A percentile compares a stretch with the other conserved stretches of the same genome.
Conservation (phyloP, 208 protist species). For the Trypanosoma avium region DNA sequence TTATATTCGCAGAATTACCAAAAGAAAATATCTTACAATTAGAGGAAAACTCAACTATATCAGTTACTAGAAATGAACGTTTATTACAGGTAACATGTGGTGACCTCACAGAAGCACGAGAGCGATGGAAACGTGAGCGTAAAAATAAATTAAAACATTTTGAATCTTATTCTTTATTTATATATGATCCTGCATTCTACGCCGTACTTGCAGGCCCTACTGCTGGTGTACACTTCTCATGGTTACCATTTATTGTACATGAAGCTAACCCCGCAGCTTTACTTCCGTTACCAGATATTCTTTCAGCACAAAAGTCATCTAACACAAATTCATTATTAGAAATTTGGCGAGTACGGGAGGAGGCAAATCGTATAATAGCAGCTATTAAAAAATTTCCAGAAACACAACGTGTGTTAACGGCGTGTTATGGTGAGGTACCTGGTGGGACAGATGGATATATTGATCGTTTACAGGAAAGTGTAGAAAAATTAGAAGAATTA, state of each 20-base stretch:
- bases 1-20: conserved; percentile 24
- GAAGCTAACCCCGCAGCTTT: conserved; percentile 35
- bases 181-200: conserved; percentile 59
- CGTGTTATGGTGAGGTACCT: conserved; percentile 56
- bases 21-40: conserved; percentile 16
- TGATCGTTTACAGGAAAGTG: conserved; percentile 33
- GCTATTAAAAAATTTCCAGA: conserved; percentile 43
- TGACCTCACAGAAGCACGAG: conserved; percentile 24
- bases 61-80: conserved; percentile 27
- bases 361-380: conserved; percentile 24
- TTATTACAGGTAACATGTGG: conserved; percentile 10
- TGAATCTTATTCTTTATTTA: conserved; percentile 49
- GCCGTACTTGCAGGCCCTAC: conserved; percentile 44
- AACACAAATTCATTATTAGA: conserved; percentile 38
- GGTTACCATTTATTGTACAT: conserved; percentile 50
- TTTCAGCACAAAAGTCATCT: conserved; percentile 31
- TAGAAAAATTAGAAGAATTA: conserved; percentile 51
- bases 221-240: conserved; percentile 52
- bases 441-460: conserved; percentile 56
- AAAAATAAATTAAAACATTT: conserved; percentile 56
- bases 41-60: conserved; percentile 36
- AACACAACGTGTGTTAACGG: conserved; percentile 54
- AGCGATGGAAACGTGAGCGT: conserved; percentile 36
- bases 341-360: conserved; percentile 47
- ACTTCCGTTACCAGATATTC: conserved; percentile 41